These are phyloP conservation scores for Lentinula aciculospora DNA, from an alignment of 768 basidiomycete genomes.

Conservation along the genomic window DNA sequence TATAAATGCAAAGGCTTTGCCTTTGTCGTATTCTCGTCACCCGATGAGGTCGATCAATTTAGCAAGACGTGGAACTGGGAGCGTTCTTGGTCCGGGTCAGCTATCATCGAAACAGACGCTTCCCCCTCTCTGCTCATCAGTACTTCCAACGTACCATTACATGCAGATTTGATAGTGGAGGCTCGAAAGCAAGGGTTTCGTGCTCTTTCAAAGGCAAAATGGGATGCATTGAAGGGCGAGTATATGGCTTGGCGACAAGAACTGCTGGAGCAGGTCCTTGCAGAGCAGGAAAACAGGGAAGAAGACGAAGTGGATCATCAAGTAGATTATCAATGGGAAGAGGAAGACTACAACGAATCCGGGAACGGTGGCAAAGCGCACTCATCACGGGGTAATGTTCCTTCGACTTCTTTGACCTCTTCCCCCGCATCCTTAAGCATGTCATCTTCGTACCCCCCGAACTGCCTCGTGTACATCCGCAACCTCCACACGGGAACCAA, in stretches of 20 bases:
- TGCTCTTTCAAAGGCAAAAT: slow-evolving; percentile 46
- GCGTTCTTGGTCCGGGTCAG: slow-evolving; percentile 7
- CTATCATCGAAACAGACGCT: background rate
- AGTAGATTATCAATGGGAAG: background rate
- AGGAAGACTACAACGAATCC: background rate
- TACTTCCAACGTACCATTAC: background rate
- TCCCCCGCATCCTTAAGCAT: background rate
- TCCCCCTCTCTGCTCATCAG: background rate
- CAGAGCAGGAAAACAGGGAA: slow-evolving; percentile 14
- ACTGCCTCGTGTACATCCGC: slow-evolving; percentile 67
- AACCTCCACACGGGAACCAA: slow-evolving; percentile 73
- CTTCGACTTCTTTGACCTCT: background rate
- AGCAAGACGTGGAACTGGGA: slow-evolving; percentile 61
- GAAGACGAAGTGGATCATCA: slow-evolving; percentile 17
- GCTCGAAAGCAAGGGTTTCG: slow-evolving; percentile 59
- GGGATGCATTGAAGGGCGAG: slow-evolving; percentile 62
- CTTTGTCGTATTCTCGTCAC: slow-evolving; percentile 48
- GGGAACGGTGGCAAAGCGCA: background rate
- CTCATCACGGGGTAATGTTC: background rate
- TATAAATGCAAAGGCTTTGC: slow-evolving; percentile 75
- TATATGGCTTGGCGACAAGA: slow-evolving; percentile 58
- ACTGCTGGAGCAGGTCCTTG: slow-evolving; percentile 41
- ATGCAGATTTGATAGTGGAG: slow-evolving; percentile 21
- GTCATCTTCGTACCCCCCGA: slow-evolving; percentile 31
- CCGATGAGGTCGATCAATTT: slow-evolving; percentile 35